phyloP scores from a whole-genome alignment of 1,284 basidiomycete species.

The Rhodotorula sp. region DNA sequence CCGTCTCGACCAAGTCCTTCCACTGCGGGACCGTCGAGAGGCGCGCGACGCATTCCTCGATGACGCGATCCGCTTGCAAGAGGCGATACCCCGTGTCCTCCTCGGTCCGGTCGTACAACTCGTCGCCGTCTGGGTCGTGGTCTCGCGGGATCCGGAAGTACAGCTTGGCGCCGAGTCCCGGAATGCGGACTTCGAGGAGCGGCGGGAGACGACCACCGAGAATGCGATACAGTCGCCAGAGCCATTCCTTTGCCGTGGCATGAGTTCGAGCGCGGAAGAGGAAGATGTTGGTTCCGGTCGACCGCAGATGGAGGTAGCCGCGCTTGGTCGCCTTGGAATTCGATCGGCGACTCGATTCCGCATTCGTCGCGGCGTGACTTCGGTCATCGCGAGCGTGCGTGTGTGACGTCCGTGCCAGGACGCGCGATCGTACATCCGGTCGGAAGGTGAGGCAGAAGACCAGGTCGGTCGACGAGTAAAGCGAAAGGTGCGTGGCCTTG shows the following conservation, averaged over 20 bases:
- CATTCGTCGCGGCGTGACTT: conserved; percentile 3
- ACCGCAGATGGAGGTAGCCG: conserved; percentile 33
- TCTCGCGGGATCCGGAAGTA: conserved; percentile 28
- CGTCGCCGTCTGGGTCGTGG: conserved; percentile 10
- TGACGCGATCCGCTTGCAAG: conserved; percentile 14
- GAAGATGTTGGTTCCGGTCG: conserved; percentile 42
- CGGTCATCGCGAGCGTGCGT: not conserved
- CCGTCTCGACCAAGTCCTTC: conserved; percentile 32
- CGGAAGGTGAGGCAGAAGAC: conserved; percentile 41
- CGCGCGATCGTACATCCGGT: not conserved
- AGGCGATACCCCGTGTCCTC: conserved; percentile 6
- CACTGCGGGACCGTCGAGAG: conserved; percentile 32
- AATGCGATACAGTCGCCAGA: conserved; percentile 35
- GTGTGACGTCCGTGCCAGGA: conserved; percentile 4
- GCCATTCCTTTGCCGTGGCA: conserved; percentile 38
- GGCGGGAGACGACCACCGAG: conserved; percentile 34
- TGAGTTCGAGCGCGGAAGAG: conserved; percentile 36
- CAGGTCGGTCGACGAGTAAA: conserved; percentile 42
- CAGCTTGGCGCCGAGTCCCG: conserved; percentile 34
- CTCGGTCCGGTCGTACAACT: conserved; percentile 3
- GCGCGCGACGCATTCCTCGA: conserved; percentile 31
- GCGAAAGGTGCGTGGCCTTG: conserved; percentile 34
- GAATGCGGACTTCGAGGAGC: conserved; percentile 33
- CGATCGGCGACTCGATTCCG: conserved; percentile 8
- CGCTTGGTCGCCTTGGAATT: conserved; percentile 29